Percentiles rank a stretch among this genome's conserved stretches.
Conservation (phyloP, 352 stramenopile species). For the Phytophthora nicotianae region DNA sequence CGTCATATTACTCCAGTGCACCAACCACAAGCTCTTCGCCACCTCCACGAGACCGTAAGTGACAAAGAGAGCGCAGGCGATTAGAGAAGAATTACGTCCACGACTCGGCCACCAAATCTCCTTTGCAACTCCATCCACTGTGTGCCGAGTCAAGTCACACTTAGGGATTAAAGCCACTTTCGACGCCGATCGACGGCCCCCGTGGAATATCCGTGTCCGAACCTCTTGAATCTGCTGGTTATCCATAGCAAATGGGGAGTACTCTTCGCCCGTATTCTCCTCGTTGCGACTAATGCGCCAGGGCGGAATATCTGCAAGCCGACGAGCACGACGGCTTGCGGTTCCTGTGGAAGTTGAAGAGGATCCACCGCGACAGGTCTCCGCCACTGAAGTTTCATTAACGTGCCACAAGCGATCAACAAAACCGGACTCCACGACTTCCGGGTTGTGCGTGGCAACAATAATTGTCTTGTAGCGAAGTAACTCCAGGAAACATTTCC, state of each 20-base stretch:
- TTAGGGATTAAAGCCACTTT: constrained; percentile 12
- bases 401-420: constrained; percentile 42
- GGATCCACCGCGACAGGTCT: constrained; percentile 20
- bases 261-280: constrained; percentile 6
- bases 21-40: constrained; percentile 42
- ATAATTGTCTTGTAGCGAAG: constrained; percentile 65
- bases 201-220: constrained; percentile 19
- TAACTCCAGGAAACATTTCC: constrained; percentile 45
- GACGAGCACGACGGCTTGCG: constrained; percentile 32
- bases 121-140: constrained; percentile 25
- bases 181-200: neutral
- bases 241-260: constrained; percentile 19
- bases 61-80: constrained; percentile 25
- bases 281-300: constrained; percentile 27
- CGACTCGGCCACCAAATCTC: constrained; percentile 31
- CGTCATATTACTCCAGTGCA: constrained; percentile 43
- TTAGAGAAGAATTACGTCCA: constrained; percentile 15
- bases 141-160: constrained; percentile 21
- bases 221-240: constrained; percentile 6
- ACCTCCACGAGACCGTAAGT: constrained; percentile 35
- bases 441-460: constrained; percentile 91
- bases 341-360: neutral
- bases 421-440: constrained; percentile 55
- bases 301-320: constrained; percentile 38
- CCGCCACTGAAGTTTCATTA: constrained; percentile 26